Conservation (phyloP, 306 rosid species). For the Abrus pulchellus region DNA sequence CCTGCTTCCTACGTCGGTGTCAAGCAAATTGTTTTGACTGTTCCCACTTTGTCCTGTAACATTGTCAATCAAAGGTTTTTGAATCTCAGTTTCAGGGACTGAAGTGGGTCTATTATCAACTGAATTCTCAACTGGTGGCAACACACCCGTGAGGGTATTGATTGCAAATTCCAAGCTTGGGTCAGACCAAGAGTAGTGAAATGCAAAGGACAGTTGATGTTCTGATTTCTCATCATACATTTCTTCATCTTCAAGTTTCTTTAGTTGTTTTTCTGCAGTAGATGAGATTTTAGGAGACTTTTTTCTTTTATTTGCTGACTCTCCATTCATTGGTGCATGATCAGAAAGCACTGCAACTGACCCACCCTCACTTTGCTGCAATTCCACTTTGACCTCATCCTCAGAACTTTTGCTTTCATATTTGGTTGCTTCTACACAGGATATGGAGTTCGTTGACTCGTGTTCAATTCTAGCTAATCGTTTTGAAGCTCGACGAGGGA, state of each 20-base stretch:
- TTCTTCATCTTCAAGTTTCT: conserved; percentile 50
- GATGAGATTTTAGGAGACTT: conserved; percentile 50
- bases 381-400: conserved; percentile 49
- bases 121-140: conserved; percentile 68
- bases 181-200: conserved; percentile 86
- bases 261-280: conserved; percentile 43
- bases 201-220: conserved; percentile 67
- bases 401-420: conserved; percentile 46
- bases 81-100: conserved; percentile 25
- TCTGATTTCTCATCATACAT: conserved; percentile 57
- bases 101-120: conserved; percentile 43
- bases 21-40: conserved; percentile 45
- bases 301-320: conserved; percentile 44
- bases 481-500: conserved; percentile 64
- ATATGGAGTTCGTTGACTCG: conserved; percentile 43
- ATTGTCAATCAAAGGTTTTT: neutral
- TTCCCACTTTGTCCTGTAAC: conserved; percentile 27
- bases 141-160: conserved; percentile 76
- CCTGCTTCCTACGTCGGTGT: conserved; percentile 49
- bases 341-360: conserved; percentile 37
- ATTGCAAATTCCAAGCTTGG: conserved; percentile 86
- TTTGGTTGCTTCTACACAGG: conserved; percentile 49
- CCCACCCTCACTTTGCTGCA: conserved; percentile 39
- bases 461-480: conserved; percentile 64
- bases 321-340: conserved; percentile 46